Conservation (phyloP, 371 early-diverging fungal species). For the Actinomortierella ambigua region DNA sequence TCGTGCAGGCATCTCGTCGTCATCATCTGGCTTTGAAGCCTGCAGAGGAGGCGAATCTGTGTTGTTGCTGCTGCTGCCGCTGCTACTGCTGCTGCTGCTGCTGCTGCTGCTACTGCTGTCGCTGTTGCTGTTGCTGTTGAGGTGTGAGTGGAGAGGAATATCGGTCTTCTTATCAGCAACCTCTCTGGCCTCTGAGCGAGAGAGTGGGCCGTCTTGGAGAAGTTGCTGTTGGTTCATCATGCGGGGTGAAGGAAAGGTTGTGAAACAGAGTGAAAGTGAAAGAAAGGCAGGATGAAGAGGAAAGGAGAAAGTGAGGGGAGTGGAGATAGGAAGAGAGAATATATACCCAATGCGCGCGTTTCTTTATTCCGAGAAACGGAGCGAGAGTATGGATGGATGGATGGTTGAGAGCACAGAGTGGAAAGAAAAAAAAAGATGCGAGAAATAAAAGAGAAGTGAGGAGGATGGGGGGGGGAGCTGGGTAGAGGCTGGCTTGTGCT, state of each 20-base stretch:
- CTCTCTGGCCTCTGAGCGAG: no score
- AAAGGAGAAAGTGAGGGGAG: not conserved
- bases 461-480: not conserved
- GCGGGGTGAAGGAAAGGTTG: not conserved
- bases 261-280: not conserved
- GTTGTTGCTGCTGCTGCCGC: slow-evolving; percentile 3
- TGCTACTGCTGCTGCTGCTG: slow-evolving; percentile 2
- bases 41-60: no score
- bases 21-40: no score
- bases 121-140: not conserved
- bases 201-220: no score
- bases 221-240: not conserved
- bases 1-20: no score
- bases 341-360: not conserved
- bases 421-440: not conserved
- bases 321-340: not conserved
- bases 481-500: not conserved
- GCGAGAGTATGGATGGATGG: no score
- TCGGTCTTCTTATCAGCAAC: not conserved
- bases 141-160: slow-evolving; percentile 5
- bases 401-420: not conserved
- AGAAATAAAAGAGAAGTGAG: not conserved
- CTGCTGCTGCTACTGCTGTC: not conserved
- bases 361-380: no score
- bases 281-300: not conserved